A percentile compares a stretch with the other conserved stretches of the same genome.
These are phyloP conservation scores for Chlamydomonas incerta DNA, from an alignment of 139 green algal genomes.

Conservation along the genomic window DNA sequence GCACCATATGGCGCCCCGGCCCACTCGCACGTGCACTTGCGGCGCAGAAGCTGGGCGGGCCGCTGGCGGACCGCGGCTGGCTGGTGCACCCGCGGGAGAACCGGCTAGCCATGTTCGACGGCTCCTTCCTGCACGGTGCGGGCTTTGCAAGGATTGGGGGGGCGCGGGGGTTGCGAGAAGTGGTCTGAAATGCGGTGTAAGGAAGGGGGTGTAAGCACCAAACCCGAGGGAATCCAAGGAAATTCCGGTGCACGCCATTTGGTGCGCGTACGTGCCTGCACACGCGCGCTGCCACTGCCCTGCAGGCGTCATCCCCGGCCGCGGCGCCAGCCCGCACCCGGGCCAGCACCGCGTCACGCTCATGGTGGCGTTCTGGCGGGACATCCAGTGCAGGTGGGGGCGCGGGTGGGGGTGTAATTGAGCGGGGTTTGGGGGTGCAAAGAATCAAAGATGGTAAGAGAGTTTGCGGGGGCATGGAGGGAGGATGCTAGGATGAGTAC, in stretches of 20 bases:
- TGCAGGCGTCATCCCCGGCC: slow-evolving; percentile 61
- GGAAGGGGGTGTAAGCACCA: not conserved
- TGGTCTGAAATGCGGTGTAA: not conserved
- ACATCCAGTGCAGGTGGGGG: slow-evolving; percentile 47
- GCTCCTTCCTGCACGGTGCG: slow-evolving; percentile 59
- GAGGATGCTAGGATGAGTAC: no score
- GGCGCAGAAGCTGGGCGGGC: slow-evolving; percentile 30
- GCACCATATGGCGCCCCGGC: no score
- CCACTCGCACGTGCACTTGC: no score
- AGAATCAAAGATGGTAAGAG: no score
- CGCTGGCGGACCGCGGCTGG: slow-evolving; percentile 55
- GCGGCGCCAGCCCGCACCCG: slow-evolving; percentile 38
- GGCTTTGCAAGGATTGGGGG: not conserved
- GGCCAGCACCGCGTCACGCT: slow-evolving; percentile 55
- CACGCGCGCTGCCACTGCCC: not conserved
- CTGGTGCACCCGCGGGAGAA: slow-evolving; percentile 50
- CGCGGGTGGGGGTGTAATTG: not conserved
- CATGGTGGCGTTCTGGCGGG: slow-evolving; percentile 70
- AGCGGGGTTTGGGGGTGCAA: not conserved
- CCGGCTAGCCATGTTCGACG: slow-evolving; percentile 64
- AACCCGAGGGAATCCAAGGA: no score
- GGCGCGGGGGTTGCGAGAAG: not conserved
- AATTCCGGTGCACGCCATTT: no score
- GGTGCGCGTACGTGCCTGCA: not conserved
- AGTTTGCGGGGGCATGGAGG: not conserved